Percentiles rank a stretch among this genome's conserved stretches.
Conservation (phyloP, 305 asterid species). For the Stenogyne calaminthoides region DNA sequence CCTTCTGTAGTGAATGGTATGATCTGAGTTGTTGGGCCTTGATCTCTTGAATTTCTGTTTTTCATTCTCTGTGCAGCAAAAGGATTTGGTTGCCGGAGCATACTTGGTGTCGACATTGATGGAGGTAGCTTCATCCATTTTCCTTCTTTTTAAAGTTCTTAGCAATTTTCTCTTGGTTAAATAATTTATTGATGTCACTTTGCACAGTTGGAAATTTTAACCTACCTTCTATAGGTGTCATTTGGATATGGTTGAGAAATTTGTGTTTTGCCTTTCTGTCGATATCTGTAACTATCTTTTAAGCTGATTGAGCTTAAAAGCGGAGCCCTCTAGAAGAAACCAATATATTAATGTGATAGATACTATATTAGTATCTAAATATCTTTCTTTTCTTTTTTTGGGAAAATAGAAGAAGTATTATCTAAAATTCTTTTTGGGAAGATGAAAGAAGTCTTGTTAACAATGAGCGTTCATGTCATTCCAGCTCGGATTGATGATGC, state of each 20-base stretch:
- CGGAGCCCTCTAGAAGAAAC: not conserved
- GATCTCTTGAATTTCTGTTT: constrained; percentile 10
- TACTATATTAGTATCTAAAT: not conserved
- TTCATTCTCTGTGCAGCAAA: constrained; percentile 52
- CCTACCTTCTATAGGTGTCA: constrained; percentile 7
- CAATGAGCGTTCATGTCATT: constrained; percentile 35
- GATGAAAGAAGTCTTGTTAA: not conserved
- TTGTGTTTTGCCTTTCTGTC: not conserved
- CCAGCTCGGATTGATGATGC: constrained; percentile 89
- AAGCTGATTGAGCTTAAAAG: not conserved
- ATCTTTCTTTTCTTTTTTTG: too few species aligned
- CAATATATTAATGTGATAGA: not conserved
- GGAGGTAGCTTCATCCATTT: constrained; percentile 52
- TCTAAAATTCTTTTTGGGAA: not conserved
- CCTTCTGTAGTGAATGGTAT: not conserved
- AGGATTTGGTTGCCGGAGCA: constrained; percentile 74
- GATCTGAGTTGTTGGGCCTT: not conserved
- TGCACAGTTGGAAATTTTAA: not conserved
- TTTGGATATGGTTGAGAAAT: not conserved
- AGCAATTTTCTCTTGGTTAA: not conserved
- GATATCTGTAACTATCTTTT: not conserved
- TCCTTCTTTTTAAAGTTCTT: not conserved
- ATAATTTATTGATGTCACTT: not conserved
- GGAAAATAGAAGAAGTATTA: not conserved
- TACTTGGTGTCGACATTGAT: constrained; percentile 94